Conservation (phyloP, 768 basidiomycete genomes). For the Boletus reticuloceps region DNA sequence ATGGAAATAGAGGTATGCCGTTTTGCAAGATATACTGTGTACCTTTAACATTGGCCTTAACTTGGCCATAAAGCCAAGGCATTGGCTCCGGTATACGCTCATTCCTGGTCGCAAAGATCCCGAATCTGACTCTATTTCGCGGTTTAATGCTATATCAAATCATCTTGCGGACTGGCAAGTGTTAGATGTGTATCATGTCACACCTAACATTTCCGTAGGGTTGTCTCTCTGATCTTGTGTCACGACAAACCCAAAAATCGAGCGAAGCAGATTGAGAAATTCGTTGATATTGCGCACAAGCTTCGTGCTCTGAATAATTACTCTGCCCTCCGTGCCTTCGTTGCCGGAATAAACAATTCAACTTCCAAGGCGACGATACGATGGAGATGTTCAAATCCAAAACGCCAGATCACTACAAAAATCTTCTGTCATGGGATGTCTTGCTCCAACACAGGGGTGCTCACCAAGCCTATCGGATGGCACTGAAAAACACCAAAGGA, state of each 20-base stretch:
- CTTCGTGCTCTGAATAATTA: conserved; percentile 89
- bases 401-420: conserved; percentile 69
- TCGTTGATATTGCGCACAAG: conserved; percentile 78
- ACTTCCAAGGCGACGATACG: conserved; percentile 73
- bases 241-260: conserved; percentile 76
- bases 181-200: neutral
- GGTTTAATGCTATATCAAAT: conserved; percentile 76
- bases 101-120: conserved; percentile 63
- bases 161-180: conserved; percentile 80
- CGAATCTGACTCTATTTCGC: conserved; percentile 65
- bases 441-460: conserved; percentile 78
- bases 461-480: conserved; percentile 89
- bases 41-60: neutral
- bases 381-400: conserved; percentile 69
- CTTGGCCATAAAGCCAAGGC: conserved; percentile 59
- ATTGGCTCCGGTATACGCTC: conserved; percentile 82
- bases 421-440: conserved; percentile 78
- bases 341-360: conserved; percentile 89
- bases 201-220: conserved; percentile 50
- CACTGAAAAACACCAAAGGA: conserved; percentile 80
- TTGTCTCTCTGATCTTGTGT: conserved; percentile 85
- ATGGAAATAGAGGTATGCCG: conserved; percentile 67
- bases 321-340: conserved; percentile 85
- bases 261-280: conserved; percentile 82
- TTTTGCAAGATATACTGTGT: neutral